A percentile compares a stretch with the other conserved stretches of the same genome.
These are phyloP conservation scores for Cryptosporidium meleagridis DNA, from an alignment of 169 alveolate species.

Conservation along the genomic window DNA sequence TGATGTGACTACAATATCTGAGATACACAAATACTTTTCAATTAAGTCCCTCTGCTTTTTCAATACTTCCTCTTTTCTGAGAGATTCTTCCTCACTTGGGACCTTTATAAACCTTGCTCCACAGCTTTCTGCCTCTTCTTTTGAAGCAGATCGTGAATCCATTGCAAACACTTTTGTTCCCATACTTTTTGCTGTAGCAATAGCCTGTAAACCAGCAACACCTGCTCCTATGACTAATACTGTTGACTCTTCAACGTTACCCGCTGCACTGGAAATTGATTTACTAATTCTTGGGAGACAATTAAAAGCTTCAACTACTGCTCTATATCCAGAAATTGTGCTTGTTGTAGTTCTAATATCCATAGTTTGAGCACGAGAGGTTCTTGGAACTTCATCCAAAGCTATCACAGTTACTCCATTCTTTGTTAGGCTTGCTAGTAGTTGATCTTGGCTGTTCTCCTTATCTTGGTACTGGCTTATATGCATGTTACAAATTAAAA, in stretches of 20 bases:
- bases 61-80: constrained; percentile 76
- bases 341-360: constrained; percentile 83
- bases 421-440: constrained; percentile 28
- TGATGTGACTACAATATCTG: constrained; percentile 84
- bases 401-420: constrained; percentile 79
- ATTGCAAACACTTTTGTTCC: constrained; percentile 83
- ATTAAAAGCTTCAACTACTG: constrained; percentile 82
- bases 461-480: constrained; percentile 80
- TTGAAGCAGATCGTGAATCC: constrained; percentile 81
- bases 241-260: constrained; percentile 81
- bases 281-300: constrained; percentile 79
- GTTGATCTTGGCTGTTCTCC: constrained; percentile 74
- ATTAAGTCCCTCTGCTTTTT: constrained; percentile 78
- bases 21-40: constrained; percentile 73
- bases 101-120: constrained; percentile 82
- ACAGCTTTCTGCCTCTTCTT: constrained; percentile 81
- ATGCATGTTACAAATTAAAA: constrained; percentile 83
- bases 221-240: constrained; percentile 84
- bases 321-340: constrained; percentile 83
- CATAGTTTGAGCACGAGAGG: constrained; percentile 81
- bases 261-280: constrained; percentile 83
- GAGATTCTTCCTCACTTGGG: constrained; percentile 74
- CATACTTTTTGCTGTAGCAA: constrained; percentile 82
- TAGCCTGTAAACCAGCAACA: constrained; percentile 86
- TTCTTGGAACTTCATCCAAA: constrained; percentile 84